Evolutionary conservation across 2,329 filamentous ascomycete species (phyloP).

Genomic region (Fusarium marasasianum): DNA sequence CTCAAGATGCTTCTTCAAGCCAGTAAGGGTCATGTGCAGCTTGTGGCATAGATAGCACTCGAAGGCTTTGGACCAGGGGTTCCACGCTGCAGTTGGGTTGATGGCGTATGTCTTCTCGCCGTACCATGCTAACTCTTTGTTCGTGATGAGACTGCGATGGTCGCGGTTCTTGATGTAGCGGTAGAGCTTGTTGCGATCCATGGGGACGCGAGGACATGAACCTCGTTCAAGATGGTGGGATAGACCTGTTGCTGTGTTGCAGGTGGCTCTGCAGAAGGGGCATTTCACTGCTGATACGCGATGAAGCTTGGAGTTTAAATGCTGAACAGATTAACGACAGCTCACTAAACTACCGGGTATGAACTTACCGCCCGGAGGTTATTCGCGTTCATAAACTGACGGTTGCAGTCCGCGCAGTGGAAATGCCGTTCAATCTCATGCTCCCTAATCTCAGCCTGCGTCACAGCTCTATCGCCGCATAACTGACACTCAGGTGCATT

Average conservation of each 20-base stretch:
- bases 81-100: slow-evolving; percentile 53
- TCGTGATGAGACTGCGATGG: slow-evolving; percentile 58
- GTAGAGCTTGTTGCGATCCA: slow-evolving; percentile 63
- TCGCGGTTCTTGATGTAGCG: slow-evolving; percentile 57
- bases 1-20: slow-evolving; percentile 62
- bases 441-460: background rate
- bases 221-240: slow-evolving; percentile 65
- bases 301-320: slow-evolving; percentile 63
- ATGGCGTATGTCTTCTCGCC: slow-evolving; percentile 49
- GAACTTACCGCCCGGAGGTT: too few species aligned
- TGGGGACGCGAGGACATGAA: slow-evolving; percentile 57
- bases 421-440: slow-evolving; percentile 46
- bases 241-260: slow-evolving; percentile 62
- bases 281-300: slow-evolving; percentile 48
- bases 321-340: too few species aligned
- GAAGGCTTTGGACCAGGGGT: slow-evolving; percentile 44
- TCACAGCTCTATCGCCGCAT: slow-evolving; percentile 34
- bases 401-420: slow-evolving; percentile 49
- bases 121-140: slow-evolving; percentile 59
- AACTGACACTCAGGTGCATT: slow-evolving; percentile 36
- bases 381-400: slow-evolving; percentile 45
- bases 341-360: too few species aligned
- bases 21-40: slow-evolving; percentile 46
- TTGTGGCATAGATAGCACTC: slow-evolving; percentile 57
- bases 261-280: slow-evolving; percentile 62